These are phyloP conservation scores for Datura wrightii DNA, from an alignment of 257 asterid genomes.

Conservation along the genomic window DNA sequence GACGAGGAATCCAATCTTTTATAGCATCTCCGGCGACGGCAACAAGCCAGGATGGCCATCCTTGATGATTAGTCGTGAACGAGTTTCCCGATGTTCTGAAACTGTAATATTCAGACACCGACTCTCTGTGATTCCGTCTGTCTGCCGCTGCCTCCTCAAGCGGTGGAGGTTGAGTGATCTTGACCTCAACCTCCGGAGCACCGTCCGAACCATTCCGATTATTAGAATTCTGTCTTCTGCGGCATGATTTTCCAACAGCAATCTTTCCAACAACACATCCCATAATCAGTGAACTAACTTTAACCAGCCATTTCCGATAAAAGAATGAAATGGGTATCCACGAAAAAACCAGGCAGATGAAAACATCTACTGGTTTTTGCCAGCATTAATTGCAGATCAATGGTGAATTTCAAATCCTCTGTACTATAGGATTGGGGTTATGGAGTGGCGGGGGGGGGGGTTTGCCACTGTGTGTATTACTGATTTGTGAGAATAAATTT, in stretches of 20 bases:
- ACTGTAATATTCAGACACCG: slow-evolving; percentile 26
- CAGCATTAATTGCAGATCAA: neutral
- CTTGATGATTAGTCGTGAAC: slow-evolving; percentile 44
- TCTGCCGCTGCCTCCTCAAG: neutral
- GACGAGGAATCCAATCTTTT: slow-evolving; percentile 85
- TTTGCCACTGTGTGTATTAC: neutral
- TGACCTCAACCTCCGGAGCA: slow-evolving; percentile 10
- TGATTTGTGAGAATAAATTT: neutral
- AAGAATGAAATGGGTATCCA: neutral
- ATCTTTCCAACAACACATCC: slow-evolving; percentile 35
- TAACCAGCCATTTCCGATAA: slow-evolving; percentile 23
- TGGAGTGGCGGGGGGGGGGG: neutral
- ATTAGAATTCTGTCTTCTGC: neutral
- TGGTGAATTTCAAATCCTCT: neutral
- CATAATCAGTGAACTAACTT: slow-evolving; percentile 27
- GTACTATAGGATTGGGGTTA: neutral
- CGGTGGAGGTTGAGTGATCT: slow-evolving; percentile 21
- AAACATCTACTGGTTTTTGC: slow-evolving; percentile 26
- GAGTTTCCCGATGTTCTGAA: neutral
- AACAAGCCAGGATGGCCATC: slow-evolving; percentile 88
- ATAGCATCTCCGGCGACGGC: slow-evolving; percentile 81
- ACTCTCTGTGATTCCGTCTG: slow-evolving; percentile 1
- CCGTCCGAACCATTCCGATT: neutral
- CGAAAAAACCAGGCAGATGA: slow-evolving; percentile 26
- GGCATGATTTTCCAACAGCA: neutral